Percentiles rank a stretch among this genome's conserved stretches.
phyloP scores from a whole-genome alignment of 306 rosid genomes.

The Lablab purpureus region DNA sequence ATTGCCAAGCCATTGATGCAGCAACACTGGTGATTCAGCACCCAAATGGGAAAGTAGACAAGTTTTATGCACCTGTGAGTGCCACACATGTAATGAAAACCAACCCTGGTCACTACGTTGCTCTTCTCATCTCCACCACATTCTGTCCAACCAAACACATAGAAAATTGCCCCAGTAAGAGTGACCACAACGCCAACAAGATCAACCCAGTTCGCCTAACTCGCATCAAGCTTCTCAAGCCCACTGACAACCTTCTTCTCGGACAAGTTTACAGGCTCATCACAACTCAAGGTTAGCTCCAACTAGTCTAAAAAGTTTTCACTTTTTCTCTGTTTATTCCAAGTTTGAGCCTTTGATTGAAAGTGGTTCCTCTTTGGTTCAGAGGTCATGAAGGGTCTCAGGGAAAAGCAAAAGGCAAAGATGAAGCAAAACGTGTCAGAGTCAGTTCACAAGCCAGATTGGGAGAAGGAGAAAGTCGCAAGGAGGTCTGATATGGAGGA shows the following conservation, averaged over 20 bases:
- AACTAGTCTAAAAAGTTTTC: neutral
- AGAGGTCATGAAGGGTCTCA: slow-evolving; percentile 84
- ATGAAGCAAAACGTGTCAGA: slow-evolving; percentile 57
- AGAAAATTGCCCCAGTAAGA: slow-evolving; percentile 10
- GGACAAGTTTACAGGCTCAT: slow-evolving; percentile 94
- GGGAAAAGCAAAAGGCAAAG: slow-evolving; percentile 83
- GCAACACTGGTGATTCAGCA: slow-evolving; percentile 84
- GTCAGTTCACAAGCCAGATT: slow-evolving; percentile 50
- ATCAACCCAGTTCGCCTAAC: slow-evolving; percentile 67
- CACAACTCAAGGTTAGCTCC: slow-evolving; percentile 72
- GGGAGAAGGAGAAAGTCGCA: slow-evolving; percentile 44
- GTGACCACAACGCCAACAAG: neutral
- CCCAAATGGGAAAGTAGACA: slow-evolving; percentile 86
- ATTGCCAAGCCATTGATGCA: slow-evolving; percentile 93
- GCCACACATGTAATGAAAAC: slow-evolving; percentile 79
- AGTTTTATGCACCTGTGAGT: slow-evolving; percentile 63
- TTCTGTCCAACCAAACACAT: slow-evolving; percentile 52
- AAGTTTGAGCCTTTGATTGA: slow-evolving; percentile 6
- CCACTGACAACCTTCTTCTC: slow-evolving; percentile 78
- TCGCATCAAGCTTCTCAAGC: slow-evolving; percentile 92
- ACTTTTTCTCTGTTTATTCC: slow-evolving; percentile 17
- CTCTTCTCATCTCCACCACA: slow-evolving; percentile 87
- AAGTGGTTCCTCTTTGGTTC: slow-evolving; percentile 37
- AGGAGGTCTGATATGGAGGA: slow-evolving; percentile 54
- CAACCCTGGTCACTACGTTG: slow-evolving; percentile 93